Base-by-base conservation (phyloP, 2,329 filamentous ascomycete species). In the Aaosphaeria pasadenensis region DNA sequence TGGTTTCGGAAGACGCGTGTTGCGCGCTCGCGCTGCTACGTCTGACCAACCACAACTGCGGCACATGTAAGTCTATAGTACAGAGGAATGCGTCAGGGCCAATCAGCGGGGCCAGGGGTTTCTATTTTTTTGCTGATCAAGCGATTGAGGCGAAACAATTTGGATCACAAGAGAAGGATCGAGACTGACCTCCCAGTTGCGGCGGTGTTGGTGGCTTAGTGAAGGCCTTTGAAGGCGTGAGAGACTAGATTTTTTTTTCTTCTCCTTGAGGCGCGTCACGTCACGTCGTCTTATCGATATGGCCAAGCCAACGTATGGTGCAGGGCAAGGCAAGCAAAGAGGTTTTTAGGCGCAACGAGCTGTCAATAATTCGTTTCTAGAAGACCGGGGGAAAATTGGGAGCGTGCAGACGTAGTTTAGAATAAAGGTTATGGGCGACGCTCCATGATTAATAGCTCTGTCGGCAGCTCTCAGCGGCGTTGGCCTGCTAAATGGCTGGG, bases 21-120 rank as follows among this genome's bases (percentile, higher is more conserved):
- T 58, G 54, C 49, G 58, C 52, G 53, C 39, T 54, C 48, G 55
- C 52, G 50, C 51, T 56, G 52, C 42, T 50, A 47, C 50, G 48
- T 52, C 51, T 49, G 17, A 53, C 57, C 62, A 58, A 65, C 62
- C 57, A 65, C 50, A 46, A 50, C 58, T 63, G 54, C 49, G 52
- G 52, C 52, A 51, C 53, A 55, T 47, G 62, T 66, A 57, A 65
- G 60, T 56, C 46, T 57, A 50, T 57, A 54, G 51, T 50, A 45
- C 50, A 51, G 49, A 45, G 45, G 4, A n/a, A 51, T 44, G 48
- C 42, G 44, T 48, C 49, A 40, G 11, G 42, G 44, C 54, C 56
- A 59, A 64, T 61, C 58, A 60, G 51, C 49, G 44, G 43, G 39
- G 36, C 42, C 44, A 42, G 48, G 43, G 44, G 35, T 24, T 17